Base-by-base conservation (phyloP, 1,284 basidiomycete genomes). In the Rhizoctonia solani region DNA sequence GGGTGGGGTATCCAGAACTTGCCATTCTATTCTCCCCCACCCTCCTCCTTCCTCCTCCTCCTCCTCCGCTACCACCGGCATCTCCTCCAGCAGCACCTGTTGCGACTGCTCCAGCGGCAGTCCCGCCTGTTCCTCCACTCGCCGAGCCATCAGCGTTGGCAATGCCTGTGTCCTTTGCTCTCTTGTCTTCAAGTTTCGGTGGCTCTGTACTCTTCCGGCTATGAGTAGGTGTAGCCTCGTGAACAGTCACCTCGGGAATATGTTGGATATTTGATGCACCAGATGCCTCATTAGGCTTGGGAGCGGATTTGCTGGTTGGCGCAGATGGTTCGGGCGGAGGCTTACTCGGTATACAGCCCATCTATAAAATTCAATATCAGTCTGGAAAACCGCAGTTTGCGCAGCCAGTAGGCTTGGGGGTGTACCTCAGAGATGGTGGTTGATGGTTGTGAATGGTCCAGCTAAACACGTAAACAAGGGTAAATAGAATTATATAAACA, bases 331-430 rank as follows among this genome's bases (percentile, higher is more conserved):
- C 59, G 2, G 49, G 14, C 21, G 59, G 59, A 30, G 59, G 59
- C 53, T 65, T 65, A 30, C 59, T 65, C 14, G 59, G 59, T 65
- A 65, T 65, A 39, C 59, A 65, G 49, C 59, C 59, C 59, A 65
- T 65, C 59, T 65, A 21, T 19, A n/a, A 30, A 3, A 27, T 5
- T 42, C 1, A 34, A 47, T 47, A 30, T 23, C 16, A 21, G 44
- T 34, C 27, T 23, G 16, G 37, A 39, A 16, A 39, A 16, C 16
- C 37, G n/a, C 37, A 39, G 37, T 39, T 39, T 16, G n/a, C n/a
- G n/a, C n/a, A n/a, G n/a, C 37, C 8, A 8, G 37, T 8, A 39
- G 8, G 37, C 37, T 46, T 6, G 8, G 6, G 9, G 21, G 32
- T 37, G 19, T 5, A 65, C 59, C 25, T 53, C 41, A 49, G 16